Conservation (phyloP, 768 basidiomycete genomes). For the Suillus alpinus region DNA sequence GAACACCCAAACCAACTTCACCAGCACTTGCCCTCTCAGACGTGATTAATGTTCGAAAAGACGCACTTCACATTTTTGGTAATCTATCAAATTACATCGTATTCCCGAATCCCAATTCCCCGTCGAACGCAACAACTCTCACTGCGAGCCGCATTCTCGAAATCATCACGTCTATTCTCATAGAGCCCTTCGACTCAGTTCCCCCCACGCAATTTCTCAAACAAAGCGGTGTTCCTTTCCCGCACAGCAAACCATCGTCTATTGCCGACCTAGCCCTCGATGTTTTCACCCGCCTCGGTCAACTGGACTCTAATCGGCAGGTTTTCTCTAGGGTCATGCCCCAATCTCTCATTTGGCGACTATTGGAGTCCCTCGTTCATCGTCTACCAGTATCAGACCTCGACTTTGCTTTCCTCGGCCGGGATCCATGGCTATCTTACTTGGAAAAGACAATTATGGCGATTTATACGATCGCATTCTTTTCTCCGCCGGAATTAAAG, state of each 20-base stretch:
- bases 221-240: constrained; percentile 42
- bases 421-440: constrained; percentile 73
- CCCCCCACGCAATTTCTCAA: constrained; percentile 62
- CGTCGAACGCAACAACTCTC: constrained; percentile 41
- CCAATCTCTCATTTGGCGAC: constrained; percentile 49
- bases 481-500: constrained; percentile 76
- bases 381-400: constrained; percentile 78
- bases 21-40: constrained; percentile 68
- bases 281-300: constrained; percentile 75
- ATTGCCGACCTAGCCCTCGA: constrained; percentile 79
- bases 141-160: constrained; percentile 60
- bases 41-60: constrained; percentile 70
- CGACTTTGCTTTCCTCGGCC: constrained; percentile 66
- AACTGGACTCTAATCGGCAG: constrained; percentile 76
- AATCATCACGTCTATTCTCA: constrained; percentile 70
- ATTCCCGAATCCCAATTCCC: constrained; percentile 39
- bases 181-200: constrained; percentile 65
- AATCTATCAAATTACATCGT: constrained; percentile 54
- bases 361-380: constrained; percentile 73
- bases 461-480: constrained; percentile 85
- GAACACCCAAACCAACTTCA: constrained; percentile 43
- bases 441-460: constrained; percentile 76
- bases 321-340: constrained; percentile 64
- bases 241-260: constrained; percentile 50
- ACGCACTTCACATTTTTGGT: constrained; percentile 67